Base-by-base conservation (phyloP, 225 moss, liverwort and hornwort species). In the Neckera pumila region DNA sequence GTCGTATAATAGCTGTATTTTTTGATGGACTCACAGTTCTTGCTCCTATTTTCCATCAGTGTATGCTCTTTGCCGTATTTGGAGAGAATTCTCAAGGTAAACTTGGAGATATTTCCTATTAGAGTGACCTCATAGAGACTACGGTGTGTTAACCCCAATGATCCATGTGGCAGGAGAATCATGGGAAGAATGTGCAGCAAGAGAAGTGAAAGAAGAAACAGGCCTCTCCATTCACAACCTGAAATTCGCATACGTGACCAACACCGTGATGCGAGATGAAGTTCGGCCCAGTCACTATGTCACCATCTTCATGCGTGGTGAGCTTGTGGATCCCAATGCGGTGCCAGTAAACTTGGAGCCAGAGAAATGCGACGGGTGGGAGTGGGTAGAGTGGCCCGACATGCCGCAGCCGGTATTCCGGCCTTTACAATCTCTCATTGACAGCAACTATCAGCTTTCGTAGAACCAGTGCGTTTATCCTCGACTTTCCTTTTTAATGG, bases 141-240 rank as follows among this genome's bases (percentile, higher is more conserved):
- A 30, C 34, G 34, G 62, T 2, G 2, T 63, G 47, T 34, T 63
- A 64, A 82, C 82, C 25, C 6, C 34, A 36, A 45, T 36, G 78
- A 65, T 75, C 34, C 47, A 63, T 86, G 43, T 92, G 88, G 84
- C 93, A 97, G 96, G 97, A 88, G 97, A 97, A 88, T 92, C 96
- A 49, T 97, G 97, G 97, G 97, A 97, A 84, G 95, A 95, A 42
- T 97, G 97, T 73, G 96, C 97, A 23, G 96, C 90, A n/a, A 88
- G 97, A 87, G 97, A 97, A 89, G 95, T 97, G 82, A 92, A 90
- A 87, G 97, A 97, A 86, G 97, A 97, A 80, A 95, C 95, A 9
- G 97, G 97, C 76, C 91, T 97, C 14, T 75, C 83, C 25, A 91
- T 97, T 59, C 92, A 94, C 76, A 96, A 97, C 51, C 70, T 97